phyloP scores from a whole-genome alignment of 495 filamentous ascomycete species.

The Penicillium pulvis region DNA sequence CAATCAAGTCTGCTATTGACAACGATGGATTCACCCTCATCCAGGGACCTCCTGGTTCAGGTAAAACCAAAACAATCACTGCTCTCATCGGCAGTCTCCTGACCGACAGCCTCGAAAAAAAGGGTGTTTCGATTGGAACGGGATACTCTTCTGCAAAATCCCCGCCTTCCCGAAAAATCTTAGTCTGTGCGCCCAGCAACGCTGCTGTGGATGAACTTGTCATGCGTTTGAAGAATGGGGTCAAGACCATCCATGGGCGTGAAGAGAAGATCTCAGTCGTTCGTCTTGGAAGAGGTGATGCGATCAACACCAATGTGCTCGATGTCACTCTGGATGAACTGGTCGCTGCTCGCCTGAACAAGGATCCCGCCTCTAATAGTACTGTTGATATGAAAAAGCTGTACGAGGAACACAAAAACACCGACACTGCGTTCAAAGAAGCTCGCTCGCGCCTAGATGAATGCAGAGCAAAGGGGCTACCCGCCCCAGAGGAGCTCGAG shows the following conservation, averaged over 20 bases:
- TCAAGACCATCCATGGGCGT: slow-evolving; percentile 75
- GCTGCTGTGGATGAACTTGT: slow-evolving; percentile 97
- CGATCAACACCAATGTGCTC: slow-evolving; percentile 83
- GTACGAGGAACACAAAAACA: slow-evolving; percentile 76
- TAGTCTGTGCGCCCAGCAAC: slow-evolving; percentile 96
- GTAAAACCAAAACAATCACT: slow-evolving; percentile 97
- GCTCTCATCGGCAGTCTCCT: slow-evolving; percentile 91
- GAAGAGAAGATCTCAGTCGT: slow-evolving; percentile 77
- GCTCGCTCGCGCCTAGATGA: slow-evolving; percentile 70
- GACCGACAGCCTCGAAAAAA: slow-evolving; percentile 57
- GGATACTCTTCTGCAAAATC: slow-evolving; percentile 24
- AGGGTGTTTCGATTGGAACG: slow-evolving; percentile 21
- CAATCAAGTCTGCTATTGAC: slow-evolving; percentile 85
- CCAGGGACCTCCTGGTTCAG: slow-evolving; percentile 93
- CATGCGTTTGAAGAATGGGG: slow-evolving; percentile 84
- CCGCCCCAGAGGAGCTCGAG: slow-evolving; percentile 62
- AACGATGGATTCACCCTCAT: slow-evolving; percentile 96
- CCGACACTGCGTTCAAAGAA: slow-evolving; percentile 69
- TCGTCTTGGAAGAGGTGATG: slow-evolving; percentile 89
- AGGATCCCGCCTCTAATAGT: slow-evolving; percentile 36
- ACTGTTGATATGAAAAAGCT: slow-evolving; percentile 68
- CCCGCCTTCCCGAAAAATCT: slow-evolving; percentile 73
- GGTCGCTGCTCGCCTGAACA: slow-evolving; percentile 70
- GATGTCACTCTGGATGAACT: slow-evolving; percentile 95
- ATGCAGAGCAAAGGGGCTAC: slow-evolving; percentile 63